Conservation (phyloP, 331 rosid species). For the Acacia pycnantha region DNA sequence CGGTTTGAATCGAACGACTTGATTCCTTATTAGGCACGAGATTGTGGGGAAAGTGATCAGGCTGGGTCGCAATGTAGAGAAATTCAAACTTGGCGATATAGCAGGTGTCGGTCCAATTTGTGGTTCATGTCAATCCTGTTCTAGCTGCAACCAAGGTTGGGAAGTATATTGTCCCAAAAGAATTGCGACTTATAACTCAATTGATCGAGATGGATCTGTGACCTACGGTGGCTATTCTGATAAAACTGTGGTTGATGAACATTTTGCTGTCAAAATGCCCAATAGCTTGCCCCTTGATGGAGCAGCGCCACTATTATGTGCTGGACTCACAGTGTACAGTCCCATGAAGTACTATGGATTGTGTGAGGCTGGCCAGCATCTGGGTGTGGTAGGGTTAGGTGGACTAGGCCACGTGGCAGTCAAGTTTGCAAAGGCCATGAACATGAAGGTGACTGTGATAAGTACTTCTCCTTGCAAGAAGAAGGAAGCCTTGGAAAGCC, state of each 20-base stretch:
- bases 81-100: constrained; percentile 31
- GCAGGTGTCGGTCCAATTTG: constrained; percentile 34
- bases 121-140: constrained; percentile 31
- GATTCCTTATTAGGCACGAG: constrained; percentile 29
- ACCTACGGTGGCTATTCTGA: constrained; percentile 40
- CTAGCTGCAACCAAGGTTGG: constrained; percentile 3
- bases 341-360: constrained; percentile 31
- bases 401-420: constrained; percentile 38
- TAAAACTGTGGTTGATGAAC: constrained; percentile 27
- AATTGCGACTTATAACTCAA: background rate
- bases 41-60: constrained; percentile 38
- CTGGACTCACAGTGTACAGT: constrained; percentile 51
- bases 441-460: too few relatives aligned
- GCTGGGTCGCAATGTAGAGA: constrained; percentile 31
- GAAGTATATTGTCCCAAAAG: constrained; percentile 31
- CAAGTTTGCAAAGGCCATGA: constrained; percentile 27
- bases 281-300: constrained; percentile 13
- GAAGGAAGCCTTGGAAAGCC: too few relatives aligned
- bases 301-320: constrained; percentile 36
- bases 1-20: too few relatives aligned
- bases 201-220: constrained; percentile 13
- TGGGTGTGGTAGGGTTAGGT: constrained; percentile 33
- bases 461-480: too few relatives aligned
- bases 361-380: constrained; percentile 12
- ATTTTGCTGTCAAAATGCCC: constrained; percentile 16